Base-by-base conservation (phyloP, 2,329 filamentous ascomycete genomes). In the Drechslerella coelobrocha region DNA sequence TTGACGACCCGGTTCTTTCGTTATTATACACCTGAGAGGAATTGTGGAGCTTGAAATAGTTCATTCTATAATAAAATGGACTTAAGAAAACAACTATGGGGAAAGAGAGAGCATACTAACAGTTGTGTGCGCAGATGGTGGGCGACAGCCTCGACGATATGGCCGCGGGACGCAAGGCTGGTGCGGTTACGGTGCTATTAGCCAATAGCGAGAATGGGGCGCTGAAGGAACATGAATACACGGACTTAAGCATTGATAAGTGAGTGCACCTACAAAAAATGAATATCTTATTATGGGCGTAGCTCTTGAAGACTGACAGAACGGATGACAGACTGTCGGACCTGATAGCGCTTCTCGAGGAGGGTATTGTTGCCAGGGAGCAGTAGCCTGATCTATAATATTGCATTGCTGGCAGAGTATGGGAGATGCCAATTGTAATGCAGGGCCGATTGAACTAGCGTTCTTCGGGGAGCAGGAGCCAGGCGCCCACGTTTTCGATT, bases 111-210 rank as follows among this genome's bases (percentile, higher is more conserved):
- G 17, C 8, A 2, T 12, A 31, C 17, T 55, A 10, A 41, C 43
- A 41, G 14, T 24, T 8, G 3, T 4, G 53, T 45, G 1, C 21
- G 48, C 29, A 69, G 61, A 84, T 84, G 82, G 81, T 83, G 21
- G 90, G 90, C 2, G 90, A 93, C 77, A 92, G 88, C 14, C 86
- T 96, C 61, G 94, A 97, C 78, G 94, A 99, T 78, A 95, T 97
- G 86, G 90, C 88, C 6, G 91, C 93, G 0, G 93, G 94, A 0
- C 85, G 88, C 68, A 83, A 83, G 56, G 93, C 93, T 0, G 93
- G 93, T 0, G 91, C 92, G 0, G 89, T 91, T 31, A 97, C 94
- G 0, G 92, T 97, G n/a, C 77, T 97, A 77, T 81, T 99, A 47
- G 84, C 89, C 14, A 95, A 95, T 76, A 86, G 90, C n/a, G 87